Base-by-base conservation (phyloP, 2,329 filamentous ascomycete species). In the Colletotrichum sp. region DNA sequence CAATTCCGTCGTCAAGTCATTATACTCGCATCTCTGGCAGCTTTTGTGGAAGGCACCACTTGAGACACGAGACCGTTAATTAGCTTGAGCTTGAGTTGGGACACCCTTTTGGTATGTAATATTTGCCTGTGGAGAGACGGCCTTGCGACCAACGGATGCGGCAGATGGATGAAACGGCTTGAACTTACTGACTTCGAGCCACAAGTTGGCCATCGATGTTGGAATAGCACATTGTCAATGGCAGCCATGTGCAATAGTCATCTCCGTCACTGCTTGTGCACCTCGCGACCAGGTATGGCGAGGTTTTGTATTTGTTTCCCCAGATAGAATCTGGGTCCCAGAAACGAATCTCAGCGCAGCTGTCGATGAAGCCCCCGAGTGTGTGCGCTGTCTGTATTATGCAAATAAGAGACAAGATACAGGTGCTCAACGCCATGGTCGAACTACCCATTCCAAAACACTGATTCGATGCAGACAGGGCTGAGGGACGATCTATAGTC, bases 401-500 rank as follows among this genome's bases (percentile, higher is more conserved):
- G n/a, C 10, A 21, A 21, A 49, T 6, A 3, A 49, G 18, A 49
- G 39, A 49, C 3, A 6, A 4, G 6, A n/a, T 1, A n/a, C 39
- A 49, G 39, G 18, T 4, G 0, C 4, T 4, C 9, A 49, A 2
- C 9, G 0, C 9, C 18, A 49, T 49, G 18, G 39, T 4, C 5
- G 0, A 49, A 12, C 1, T 6, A 10, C 18, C 10, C 39, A 12
- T 21, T 49, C 5, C 39, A 4, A 49, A 0, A 1, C 18, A n/a
- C 39, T 49, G 9, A 12, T n/a, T 49, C 1, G 15, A 21, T 21
- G 39, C 18, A 49, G 5, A 49, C 0, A 49, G 18, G 18, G 5
- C 5, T 2, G 9, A 21, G 39, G 9, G 18, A 1, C 39, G 18
- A 2, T n/a, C 0, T 44, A 1, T 4, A 7, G 18, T 6, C 1